Conservation (phyloP, 768 basidiomycete genomes). For the Imleria badia region DNA sequence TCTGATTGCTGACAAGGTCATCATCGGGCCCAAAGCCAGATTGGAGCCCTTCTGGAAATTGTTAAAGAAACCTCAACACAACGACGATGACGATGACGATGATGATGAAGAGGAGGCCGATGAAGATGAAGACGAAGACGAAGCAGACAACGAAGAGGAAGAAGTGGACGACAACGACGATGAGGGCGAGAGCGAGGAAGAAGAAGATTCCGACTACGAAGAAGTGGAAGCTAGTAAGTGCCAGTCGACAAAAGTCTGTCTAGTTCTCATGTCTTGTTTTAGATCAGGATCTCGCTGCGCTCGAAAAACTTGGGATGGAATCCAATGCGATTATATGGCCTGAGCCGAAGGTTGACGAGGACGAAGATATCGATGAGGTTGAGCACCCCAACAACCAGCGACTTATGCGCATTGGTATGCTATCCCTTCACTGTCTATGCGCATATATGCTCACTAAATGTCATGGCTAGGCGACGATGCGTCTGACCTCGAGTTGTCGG, state of each 20-base stretch:
- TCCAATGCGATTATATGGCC: slow-evolving; percentile 87
- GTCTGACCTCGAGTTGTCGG: slow-evolving; percentile 61
- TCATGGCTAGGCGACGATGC: slow-evolving; percentile 49
- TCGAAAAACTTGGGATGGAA: slow-evolving; percentile 57
- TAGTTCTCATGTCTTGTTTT: slow-evolving; percentile 1
- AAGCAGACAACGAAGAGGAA: slow-evolving; percentile 37
- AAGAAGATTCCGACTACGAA: slow-evolving; percentile 61
- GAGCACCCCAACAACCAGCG: slow-evolving; percentile 68
- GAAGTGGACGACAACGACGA: slow-evolving; percentile 31
- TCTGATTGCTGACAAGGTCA: slow-evolving; percentile 79
- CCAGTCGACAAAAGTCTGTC: background rate
- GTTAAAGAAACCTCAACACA: slow-evolving; percentile 48
- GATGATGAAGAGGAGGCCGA: slow-evolving; percentile 27
- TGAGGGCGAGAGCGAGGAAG: slow-evolving; percentile 30
- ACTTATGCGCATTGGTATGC: slow-evolving; percentile 71
- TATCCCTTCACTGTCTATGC: background rate
- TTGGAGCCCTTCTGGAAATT: slow-evolving; percentile 72
- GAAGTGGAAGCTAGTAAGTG: slow-evolving; percentile 64
- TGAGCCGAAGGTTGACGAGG: slow-evolving; percentile 51
- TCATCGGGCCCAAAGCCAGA: slow-evolving; percentile 68
- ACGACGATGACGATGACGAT: slow-evolving; percentile 30
- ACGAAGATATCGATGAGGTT: slow-evolving; percentile 60
- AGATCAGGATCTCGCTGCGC: slow-evolving; percentile 51
- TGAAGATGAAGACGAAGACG: slow-evolving; percentile 29
- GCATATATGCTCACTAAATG: slow-evolving; percentile 1